Conservation (phyloP, 2,329 filamentous ascomycete species). For the Nannizziopsis arthrosporioides region DNA sequence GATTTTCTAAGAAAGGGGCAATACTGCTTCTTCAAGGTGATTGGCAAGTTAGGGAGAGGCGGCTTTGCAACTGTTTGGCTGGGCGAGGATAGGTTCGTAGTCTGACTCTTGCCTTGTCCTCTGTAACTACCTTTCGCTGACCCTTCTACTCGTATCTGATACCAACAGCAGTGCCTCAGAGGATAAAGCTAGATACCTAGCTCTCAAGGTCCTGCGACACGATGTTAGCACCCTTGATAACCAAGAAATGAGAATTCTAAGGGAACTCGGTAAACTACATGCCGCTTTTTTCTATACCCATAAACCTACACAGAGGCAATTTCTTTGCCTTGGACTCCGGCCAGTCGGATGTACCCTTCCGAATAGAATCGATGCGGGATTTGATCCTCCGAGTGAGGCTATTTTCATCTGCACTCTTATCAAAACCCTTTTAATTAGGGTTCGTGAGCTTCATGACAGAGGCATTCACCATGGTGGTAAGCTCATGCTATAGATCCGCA, state of each 20-base stretch:
- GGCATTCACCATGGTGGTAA: constrained; percentile 13
- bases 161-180: too few species aligned
- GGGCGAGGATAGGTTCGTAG: too few species aligned
- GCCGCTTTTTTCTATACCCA: constrained; percentile 9
- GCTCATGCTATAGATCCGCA: not conserved
- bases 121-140: too few species aligned
- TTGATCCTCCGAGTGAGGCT: too few species aligned
- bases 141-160: too few species aligned
- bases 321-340: constrained; percentile 10
- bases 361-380: not conserved
- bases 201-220: constrained; percentile 4
- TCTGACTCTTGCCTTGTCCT: too few species aligned
- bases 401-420: not conserved
- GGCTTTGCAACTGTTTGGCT: too few species aligned
- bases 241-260: constrained; percentile 10
- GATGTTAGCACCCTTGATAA: constrained; percentile 8
- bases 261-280: constrained; percentile 9
- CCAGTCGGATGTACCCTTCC: constrained; percentile 9
- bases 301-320: not conserved
- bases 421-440: constrained; percentile 5
- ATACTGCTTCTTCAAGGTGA: too few species aligned
- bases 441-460: constrained; percentile 7
- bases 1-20: too few species aligned
- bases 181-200: not conserved
- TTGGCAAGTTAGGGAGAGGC: too few species aligned